Conservation (phyloP, 805 yeast species). For the Candida caryicola region DNA sequence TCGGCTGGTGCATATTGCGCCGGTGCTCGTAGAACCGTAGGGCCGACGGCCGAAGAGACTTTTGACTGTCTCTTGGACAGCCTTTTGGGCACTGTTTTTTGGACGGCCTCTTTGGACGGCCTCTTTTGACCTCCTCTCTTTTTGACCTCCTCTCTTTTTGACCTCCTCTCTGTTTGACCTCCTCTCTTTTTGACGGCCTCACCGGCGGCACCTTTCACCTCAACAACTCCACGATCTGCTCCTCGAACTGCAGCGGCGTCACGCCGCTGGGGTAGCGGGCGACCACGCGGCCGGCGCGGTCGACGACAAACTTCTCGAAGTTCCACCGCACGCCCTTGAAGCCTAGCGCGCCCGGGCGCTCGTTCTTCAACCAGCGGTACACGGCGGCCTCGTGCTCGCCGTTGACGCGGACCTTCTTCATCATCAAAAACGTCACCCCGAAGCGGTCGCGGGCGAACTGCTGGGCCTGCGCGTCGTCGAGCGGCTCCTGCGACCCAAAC, state of each 20-base stretch:
- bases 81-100: no score
- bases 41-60: no score
- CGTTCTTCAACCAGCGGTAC: conserved; percentile 27
- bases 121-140: no score
- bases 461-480: conserved; percentile 40
- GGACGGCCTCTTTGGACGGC: no score
- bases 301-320: conserved; percentile 70
- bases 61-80: no score
- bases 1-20: no score
- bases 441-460: conserved; percentile 18
- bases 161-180: no score
- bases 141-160: no score
- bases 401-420: conserved; percentile 37
- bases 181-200: no score
- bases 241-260: conserved; percentile 59
- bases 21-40: no score
- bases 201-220: no score
- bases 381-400: conserved; percentile 31
- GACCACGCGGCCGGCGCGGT: conserved; percentile 54
- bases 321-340: conserved; percentile 64
- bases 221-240: conserved; percentile 19
- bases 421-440: conserved; percentile 37
- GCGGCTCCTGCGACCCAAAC: conserved; percentile 79
- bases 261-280: conserved; percentile 65
- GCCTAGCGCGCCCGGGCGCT: conserved; percentile 30